Evolutionary conservation across 495 filamentous ascomycete species (phyloP), one percentile per base, ranked within the genome.

Genomic region (Xylaria acuta): DNA sequence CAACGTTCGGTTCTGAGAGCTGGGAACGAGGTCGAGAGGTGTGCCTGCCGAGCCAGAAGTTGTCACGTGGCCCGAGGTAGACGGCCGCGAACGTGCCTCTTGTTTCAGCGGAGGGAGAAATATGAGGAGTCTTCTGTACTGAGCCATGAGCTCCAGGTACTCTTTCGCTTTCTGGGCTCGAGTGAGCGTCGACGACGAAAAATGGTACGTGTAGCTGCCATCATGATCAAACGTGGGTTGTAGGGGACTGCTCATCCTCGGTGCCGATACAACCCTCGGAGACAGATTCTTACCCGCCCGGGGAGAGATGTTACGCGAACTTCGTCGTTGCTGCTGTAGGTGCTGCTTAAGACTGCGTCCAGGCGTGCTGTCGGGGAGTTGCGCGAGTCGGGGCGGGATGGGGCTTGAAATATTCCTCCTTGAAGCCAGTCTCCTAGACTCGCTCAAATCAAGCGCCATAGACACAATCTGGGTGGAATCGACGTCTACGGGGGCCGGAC

Each of bases 381-480:
- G 82, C 41, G 76, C 83, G 62, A 82, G 83, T 56, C 74, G 81
- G 0, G 88, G 86, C 25, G 87, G 84, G 0, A 86, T 77, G 22
- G 85, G 85, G 32, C 75, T 82, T 22, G 89, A 87, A 5, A 86
- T 77, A 58, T 85, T 84, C 60, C 90, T 84, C 64, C 86, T 82
- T 34, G 87, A 83, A 25, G 88, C 88, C 47, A 91, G 86, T 68
- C 89, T 87, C 65, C 94, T 86, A 41, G 93, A 94, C 77, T 97
- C 93, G 82, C 92, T 97, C 63, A 98, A 81, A 76, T 91, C 95
- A 77, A 98, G 82, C 2, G 95, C 95, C 80, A 98, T 90, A 75
- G 92, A 94, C 47, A 98, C 93, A 70, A 98, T 95, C 79, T 97
- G 92, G 25, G 92, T 86, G 27, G 93, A 90, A 74, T 98, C 94